Percentiles rank a stretch among this genome's conserved stretches.
Evolutionary conservation across 116 monocot species (phyloP).

Genomic region (Trichopus zeylanicus): DNA sequence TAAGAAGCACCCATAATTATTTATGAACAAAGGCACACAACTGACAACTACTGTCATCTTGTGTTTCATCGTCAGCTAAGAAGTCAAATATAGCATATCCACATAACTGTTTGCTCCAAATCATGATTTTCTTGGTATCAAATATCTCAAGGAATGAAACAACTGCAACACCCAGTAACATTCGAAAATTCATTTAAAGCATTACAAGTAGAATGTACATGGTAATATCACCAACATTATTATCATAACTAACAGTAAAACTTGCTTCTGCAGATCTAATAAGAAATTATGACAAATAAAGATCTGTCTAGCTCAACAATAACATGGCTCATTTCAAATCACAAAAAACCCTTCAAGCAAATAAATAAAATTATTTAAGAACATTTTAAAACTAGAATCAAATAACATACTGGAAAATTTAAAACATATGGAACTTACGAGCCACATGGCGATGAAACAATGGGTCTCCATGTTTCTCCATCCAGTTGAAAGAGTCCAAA

Average conservation of each 20-base stretch:
- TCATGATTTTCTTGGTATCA: not conserved
- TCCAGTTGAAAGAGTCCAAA: slow-evolving; percentile 70
- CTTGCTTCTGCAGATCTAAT: not conserved
- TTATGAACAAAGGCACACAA: not conserved
- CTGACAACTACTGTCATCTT: not conserved
- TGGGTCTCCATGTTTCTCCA: slow-evolving; percentile 82
- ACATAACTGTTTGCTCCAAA: not conserved
- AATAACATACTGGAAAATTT: not conserved
- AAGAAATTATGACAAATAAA: no score
- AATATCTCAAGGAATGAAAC: not conserved
- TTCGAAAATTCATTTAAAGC: no score
- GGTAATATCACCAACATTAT: not conserved
- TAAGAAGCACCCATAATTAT: not conserved
- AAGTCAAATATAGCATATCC: not conserved
- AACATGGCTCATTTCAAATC: not conserved
- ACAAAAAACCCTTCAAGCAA: not conserved
- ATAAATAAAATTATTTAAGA: not conserved
- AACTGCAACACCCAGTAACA: not conserved
- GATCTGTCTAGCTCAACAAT: not conserved
- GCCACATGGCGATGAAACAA: slow-evolving; percentile 76
- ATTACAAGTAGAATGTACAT: no score
- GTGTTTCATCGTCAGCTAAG: not conserved
- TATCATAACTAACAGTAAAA: not conserved
- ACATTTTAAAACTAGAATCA: not conserved
- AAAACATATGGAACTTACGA: slow-evolving; percentile 30